A percentile compares a stretch with the other conserved stretches of the same genome.
phyloP scores from a whole-genome alignment of 106 monocot species.

The Apostasia ramifera region DNA sequence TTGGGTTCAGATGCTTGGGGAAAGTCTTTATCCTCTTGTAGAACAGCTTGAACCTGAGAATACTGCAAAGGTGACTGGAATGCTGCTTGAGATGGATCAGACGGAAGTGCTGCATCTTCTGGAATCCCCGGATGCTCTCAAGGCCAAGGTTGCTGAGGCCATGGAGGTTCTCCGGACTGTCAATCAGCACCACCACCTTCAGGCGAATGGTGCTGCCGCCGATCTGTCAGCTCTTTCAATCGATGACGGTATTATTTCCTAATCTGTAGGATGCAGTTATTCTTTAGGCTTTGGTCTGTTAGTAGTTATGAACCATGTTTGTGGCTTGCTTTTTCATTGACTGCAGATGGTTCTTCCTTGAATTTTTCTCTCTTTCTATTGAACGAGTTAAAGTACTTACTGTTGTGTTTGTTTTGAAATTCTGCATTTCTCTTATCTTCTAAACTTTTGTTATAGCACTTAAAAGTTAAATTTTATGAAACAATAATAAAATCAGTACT shows the following conservation, averaged over 20 bases:
- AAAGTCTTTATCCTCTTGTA: constrained; percentile 64
- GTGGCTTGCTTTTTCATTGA: no score
- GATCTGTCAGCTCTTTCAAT: constrained; percentile 47
- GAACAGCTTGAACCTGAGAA: constrained; percentile 56
- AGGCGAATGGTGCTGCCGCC: constrained; percentile 9
- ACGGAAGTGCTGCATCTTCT: constrained; percentile 68
- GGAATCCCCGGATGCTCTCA: constrained; percentile 60
- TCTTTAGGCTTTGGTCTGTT: no score
- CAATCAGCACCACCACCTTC: constrained; percentile 23
- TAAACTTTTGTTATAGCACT: no score
- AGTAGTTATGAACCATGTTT: no score
- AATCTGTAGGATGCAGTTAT: background rate
- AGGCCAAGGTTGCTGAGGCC: constrained; percentile 64
- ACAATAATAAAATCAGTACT: no score
- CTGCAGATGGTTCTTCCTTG: no score
- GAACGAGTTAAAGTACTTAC: no score
- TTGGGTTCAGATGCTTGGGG: constrained; percentile 56
- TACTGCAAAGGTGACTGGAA: constrained; percentile 64
- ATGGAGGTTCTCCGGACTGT: constrained; percentile 65
- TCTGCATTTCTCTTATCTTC: no score
- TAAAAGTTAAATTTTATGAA: no score
- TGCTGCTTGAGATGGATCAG: constrained; percentile 83
- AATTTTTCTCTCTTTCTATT: no score
- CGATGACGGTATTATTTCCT: constrained; percentile 18
- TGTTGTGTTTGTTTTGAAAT: no score